Evolutionary conservation across 1,284 basidiomycete genomes (phyloP), one percentile per base, ranked within the genome.

Genomic region (Schizophyllum commune): DNA sequence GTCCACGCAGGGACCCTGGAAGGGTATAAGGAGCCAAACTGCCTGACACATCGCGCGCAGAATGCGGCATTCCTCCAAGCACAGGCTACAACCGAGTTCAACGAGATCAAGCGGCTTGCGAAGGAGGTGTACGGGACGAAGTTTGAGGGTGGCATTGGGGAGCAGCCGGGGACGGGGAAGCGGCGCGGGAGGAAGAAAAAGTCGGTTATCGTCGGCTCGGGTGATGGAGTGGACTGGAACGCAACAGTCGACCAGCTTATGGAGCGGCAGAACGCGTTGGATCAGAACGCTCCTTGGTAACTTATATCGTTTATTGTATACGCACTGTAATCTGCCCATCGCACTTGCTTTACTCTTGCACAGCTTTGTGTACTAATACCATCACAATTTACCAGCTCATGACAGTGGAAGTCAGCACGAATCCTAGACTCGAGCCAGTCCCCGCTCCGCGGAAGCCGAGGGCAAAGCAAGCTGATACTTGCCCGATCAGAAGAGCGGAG

Each of bases 61-160:
- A 81, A 77, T 58, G 81, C 83, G 2, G 78, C 78, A 1, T 93
- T 88, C 75, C 74, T 93, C 52, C 78, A 82, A 32, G 91, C 91
- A 2, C 91, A 93, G 72, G 86, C 88, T 3, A 86, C 86, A 8
- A 73, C 75, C 13, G 84, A 89, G 67, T 80, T 87, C 61, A 79
- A 78, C 2, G 86, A 91, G 71, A 79, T 93, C 62, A 85, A 83
- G 69, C 77, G 81, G 51, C 77, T 91, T 15, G 85, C 85, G 5
- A 80, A 82, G 70, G 74, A 77, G 59, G 78, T 69, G 9, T 76
- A 74, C 55, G 79, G 82, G 11, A 71, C 70, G 61, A 75, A 73
- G 61, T 75, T 71, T 60, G 67, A 67, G n/a, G 77, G 74, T 32
- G 75, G 72, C 21, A 67, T 72, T 33, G 74, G 73, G 20, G 60